A percentile compares a stretch with the other conserved stretches of the same genome.
Conservation (phyloP, 2,329 filamentous ascomycete genomes). For the Monosporascus sp. region DNA sequence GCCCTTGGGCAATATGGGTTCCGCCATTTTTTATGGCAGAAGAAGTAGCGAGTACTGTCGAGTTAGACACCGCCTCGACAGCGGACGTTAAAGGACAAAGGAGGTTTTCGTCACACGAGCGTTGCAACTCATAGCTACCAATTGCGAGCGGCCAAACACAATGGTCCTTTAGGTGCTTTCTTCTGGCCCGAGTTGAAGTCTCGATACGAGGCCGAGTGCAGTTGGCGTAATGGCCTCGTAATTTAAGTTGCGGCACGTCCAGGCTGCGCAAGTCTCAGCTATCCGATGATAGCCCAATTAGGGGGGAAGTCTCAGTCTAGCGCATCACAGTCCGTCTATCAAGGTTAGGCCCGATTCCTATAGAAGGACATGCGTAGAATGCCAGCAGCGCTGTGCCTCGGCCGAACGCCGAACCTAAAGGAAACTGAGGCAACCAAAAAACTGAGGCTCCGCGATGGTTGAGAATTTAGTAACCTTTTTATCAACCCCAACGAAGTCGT, state of each 20-base stretch:
- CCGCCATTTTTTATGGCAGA: constrained; percentile 20
- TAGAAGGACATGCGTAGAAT: neutral
- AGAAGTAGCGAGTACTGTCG: neutral
- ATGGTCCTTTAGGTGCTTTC: neutral
- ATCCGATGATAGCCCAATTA: neutral
- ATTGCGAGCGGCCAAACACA: neutral
- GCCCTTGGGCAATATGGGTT: constrained; percentile 49
- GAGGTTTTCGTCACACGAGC: neutral
- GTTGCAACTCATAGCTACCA: neutral
- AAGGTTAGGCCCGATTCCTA: neutral
- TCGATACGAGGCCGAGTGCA: neutral
- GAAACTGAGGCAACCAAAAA: neutral
- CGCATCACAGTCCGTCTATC: neutral
- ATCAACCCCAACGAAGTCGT: neutral
- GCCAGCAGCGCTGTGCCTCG: neutral
- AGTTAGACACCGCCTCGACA: neutral
- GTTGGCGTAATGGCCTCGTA: neutral
- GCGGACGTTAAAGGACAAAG: neutral
- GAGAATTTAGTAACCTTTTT: too few relatives aligned
- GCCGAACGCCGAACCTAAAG: neutral
- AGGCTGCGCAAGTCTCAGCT: neutral
- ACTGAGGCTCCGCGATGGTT: too few relatives aligned
- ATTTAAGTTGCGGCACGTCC: neutral
- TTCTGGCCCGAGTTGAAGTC: neutral
- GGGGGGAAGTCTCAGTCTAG: neutral